Evolutionary conservation across 345 rosid genomes (phyloP).

Genomic region (Isatis tinctoria): DNA sequence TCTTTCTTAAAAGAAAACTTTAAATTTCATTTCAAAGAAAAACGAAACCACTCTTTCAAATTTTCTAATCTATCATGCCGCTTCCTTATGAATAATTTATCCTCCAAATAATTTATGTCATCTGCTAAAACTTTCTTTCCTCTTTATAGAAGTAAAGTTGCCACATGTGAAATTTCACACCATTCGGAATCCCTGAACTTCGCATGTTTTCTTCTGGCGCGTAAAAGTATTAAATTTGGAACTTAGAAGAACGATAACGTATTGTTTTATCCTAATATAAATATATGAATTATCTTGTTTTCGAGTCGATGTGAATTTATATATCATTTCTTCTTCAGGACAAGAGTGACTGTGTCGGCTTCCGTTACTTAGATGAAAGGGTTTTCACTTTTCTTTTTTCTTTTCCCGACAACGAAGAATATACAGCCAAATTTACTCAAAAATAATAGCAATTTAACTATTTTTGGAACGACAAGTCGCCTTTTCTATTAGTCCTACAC

Average conservation of each 20-base stretch:
- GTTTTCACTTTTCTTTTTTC: conserved; percentile 8
- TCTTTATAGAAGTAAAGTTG: conserved; percentile 16
- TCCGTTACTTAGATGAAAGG: conserved; percentile 11
- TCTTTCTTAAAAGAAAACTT: neutral
- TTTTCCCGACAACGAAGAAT: neutral
- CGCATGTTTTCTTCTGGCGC: neutral
- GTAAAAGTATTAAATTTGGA: neutral
- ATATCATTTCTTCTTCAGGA: too few species aligned
- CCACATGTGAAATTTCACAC: conserved; percentile 4
- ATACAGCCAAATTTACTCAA: neutral
- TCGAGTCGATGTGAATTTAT: neutral
- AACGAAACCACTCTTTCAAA: neutral
- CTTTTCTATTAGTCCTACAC: neutral
- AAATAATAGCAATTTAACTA: neutral
- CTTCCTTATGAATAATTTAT: neutral
- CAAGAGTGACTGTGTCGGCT: neutral
- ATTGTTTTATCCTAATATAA: neutral
- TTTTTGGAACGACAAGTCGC: neutral
- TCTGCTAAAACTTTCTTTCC: neutral
- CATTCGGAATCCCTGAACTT: neutral
- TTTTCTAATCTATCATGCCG: neutral
- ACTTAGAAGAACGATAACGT: neutral
- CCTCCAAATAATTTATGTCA: too few species aligned
- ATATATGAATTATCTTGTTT: neutral
- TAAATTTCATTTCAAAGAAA: too few species aligned